A percentile compares a stretch with the other conserved stretches of the same genome.
Evolutionary conservation across 352 stramenopile genomes (phyloP).

Genomic region (Phytophthora meadii): DNA sequence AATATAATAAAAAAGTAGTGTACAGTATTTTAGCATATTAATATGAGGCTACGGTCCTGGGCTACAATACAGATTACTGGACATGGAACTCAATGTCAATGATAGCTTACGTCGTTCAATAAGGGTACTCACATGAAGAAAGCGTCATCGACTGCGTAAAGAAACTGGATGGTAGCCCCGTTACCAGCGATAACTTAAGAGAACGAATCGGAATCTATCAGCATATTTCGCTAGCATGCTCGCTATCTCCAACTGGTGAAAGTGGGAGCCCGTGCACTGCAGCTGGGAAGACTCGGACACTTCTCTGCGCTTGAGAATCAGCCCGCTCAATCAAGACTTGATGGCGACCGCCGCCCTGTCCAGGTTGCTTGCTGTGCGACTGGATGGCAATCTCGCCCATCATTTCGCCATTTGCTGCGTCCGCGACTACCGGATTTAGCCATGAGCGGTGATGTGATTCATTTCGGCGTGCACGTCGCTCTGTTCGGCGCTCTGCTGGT

Average conservation of each 20-base stretch:
- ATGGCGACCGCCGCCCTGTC: not conserved
- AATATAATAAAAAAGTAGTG: too few relatives aligned
- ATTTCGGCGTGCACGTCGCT: slow-evolving; percentile 4
- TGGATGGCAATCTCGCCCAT: not conserved
- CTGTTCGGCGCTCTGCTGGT: slow-evolving; percentile 1
- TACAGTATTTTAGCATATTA: too few relatives aligned
- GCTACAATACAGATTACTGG: too few relatives aligned
- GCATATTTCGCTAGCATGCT: not conserved
- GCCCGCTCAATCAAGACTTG: not conserved
- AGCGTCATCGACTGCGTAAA: too few relatives aligned
- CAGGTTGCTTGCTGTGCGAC: too few relatives aligned
- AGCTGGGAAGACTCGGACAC: not conserved
- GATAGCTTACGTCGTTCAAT: too few relatives aligned
- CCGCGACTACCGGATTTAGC: not conserved
- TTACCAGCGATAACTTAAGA: too few relatives aligned
- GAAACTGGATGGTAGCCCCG: too few relatives aligned
- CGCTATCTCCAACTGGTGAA: not conserved
- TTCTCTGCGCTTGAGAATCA: slow-evolving; percentile 2
- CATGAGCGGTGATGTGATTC: slow-evolving; percentile 6
- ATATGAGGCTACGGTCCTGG: too few relatives aligned
- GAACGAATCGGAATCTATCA: slow-evolving; percentile 11
- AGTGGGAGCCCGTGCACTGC: not conserved
- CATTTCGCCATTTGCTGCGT: not conserved
- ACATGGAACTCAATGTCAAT: too few relatives aligned
- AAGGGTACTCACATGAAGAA: too few relatives aligned